A percentile compares a stretch with the other conserved stretches of the same genome.
These are phyloP conservation scores for Kodamaea anthophila DNA, from an alignment of 1,139 yeast species.

Conservation along the genomic window DNA sequence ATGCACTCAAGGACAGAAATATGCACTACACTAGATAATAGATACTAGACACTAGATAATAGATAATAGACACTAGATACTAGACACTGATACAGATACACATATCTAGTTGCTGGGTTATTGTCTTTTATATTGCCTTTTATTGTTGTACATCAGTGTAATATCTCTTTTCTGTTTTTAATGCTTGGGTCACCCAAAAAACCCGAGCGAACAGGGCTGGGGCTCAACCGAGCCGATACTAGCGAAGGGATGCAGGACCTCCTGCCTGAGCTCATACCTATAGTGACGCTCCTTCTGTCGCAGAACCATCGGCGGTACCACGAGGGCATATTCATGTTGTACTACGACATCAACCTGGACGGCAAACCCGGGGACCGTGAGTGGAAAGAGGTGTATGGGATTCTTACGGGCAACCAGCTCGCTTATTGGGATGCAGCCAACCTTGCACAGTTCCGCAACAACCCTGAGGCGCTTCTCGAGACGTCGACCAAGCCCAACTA, in stretches of 20 bases:
- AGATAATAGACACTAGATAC: too few relatives aligned
- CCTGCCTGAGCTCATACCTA: slow-evolving; percentile 71
- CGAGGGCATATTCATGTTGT: slow-evolving; percentile 69
- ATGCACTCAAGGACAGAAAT: too few relatives aligned
- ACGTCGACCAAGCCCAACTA: slow-evolving; percentile 75
- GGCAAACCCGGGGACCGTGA: slow-evolving; percentile 79
- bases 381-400: slow-evolving; percentile 93
- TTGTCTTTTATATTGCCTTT: background rate
- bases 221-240: background rate
- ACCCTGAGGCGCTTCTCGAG: slow-evolving; percentile 46
- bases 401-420: slow-evolving; percentile 80
- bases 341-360: slow-evolving; percentile 70
- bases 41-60: too few relatives aligned
- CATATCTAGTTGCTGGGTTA: too few relatives aligned
- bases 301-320: slow-evolving; percentile 68
- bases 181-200: slow-evolving; percentile 3
- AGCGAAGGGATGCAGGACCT: slow-evolving; percentile 19
- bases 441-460: slow-evolving; percentile 49
- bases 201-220: slow-evolving; percentile 6
- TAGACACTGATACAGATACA: too few relatives aligned
- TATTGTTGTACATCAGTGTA: background rate
- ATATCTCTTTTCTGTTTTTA: too few relatives aligned
- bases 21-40: too few relatives aligned
- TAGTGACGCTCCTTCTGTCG: slow-evolving; percentile 64
- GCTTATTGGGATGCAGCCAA: slow-evolving; percentile 90